phyloP scores from a whole-genome alignment of 2,329 filamentous ascomycete genomes.

The Diaporthe eres region DNA sequence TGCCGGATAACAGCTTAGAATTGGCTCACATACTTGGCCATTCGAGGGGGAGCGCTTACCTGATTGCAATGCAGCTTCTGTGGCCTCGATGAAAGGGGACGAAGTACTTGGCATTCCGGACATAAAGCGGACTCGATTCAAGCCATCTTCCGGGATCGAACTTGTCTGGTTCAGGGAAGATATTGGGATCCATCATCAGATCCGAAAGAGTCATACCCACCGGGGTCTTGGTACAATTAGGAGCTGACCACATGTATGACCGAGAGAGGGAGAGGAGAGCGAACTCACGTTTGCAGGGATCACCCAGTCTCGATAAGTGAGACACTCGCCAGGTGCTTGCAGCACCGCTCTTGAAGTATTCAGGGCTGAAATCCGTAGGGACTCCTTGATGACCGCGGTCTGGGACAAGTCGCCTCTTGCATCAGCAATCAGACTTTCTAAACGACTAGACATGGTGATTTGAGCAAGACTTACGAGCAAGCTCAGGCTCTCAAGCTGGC shows the following conservation, averaged over 20 bases:
- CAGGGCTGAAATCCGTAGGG: no score
- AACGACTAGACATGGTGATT: no score
- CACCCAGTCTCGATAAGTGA: not conserved
- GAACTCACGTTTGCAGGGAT: not conserved
- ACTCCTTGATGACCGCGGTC: no score
- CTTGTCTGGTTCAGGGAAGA: not conserved
- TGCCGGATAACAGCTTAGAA: not conserved
- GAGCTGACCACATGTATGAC: not conserved
- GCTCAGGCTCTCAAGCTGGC: no score
- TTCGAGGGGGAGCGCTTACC: not conserved
- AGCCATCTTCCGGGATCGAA: not conserved
- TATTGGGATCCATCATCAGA: not conserved
- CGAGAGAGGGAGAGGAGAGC: not conserved
- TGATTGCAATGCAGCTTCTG: not conserved
- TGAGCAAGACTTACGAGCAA: no score
- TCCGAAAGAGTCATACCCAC: not conserved
- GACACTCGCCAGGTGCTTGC: not conserved
- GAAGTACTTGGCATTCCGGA: not conserved
- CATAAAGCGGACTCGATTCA: not conserved
- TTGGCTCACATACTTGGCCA: not conserved
- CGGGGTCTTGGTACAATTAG: not conserved
- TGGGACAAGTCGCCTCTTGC: no score
- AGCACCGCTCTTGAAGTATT: no score
- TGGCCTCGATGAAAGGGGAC: not conserved
- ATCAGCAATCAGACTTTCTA: no score